phyloP scores from a whole-genome alignment of 2,329 filamentous ascomycete species.

The Cryphonectria carpinicola region DNA sequence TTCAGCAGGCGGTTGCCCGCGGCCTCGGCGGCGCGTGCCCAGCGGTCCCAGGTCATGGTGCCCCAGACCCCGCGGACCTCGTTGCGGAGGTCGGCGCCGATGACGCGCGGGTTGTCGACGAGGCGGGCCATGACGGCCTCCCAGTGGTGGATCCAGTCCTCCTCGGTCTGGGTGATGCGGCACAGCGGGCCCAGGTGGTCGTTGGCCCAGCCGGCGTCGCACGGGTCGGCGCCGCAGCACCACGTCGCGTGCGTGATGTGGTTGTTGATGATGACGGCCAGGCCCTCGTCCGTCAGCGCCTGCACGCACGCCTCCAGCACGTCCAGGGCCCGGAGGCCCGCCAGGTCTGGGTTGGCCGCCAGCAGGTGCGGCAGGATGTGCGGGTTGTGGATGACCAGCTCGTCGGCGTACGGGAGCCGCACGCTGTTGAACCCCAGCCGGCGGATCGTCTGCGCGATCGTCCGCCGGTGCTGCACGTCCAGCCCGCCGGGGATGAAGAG shows the following conservation, averaged over 20 bases:
- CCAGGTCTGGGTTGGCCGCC: constrained; percentile 62
- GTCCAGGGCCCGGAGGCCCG: constrained; percentile 61
- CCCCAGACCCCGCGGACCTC: constrained; percentile 72
- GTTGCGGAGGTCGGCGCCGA: constrained; percentile 70
- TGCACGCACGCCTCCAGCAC: constrained; percentile 62
- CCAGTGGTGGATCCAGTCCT: constrained; percentile 70
- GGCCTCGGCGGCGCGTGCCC: constrained; percentile 66
- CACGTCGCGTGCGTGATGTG: constrained; percentile 71
- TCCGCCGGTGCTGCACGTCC: constrained; percentile 63
- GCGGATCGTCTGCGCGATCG: constrained; percentile 64
- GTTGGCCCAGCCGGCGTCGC: constrained; percentile 70
- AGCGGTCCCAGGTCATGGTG: constrained; percentile 67
- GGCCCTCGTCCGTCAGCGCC: constrained; percentile 62
- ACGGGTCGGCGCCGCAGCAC: constrained; percentile 71
- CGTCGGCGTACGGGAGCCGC: constrained; percentile 69
- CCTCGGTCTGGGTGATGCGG: constrained; percentile 64
- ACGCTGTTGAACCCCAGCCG: constrained; percentile 72
- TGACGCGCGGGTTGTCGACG: constrained; percentile 61
- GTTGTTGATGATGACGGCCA: constrained; percentile 71
- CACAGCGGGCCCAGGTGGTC: constrained; percentile 64
- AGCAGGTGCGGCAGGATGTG: constrained; percentile 54
- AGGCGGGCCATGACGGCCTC: constrained; percentile 65
- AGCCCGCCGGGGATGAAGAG: constrained; percentile 67
- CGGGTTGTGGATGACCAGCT: constrained; percentile 66
- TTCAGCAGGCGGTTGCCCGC: constrained; percentile 64